Conservation (phyloP, 129 eudicot genomes). For the Smallanthus sonchifolius region DNA sequence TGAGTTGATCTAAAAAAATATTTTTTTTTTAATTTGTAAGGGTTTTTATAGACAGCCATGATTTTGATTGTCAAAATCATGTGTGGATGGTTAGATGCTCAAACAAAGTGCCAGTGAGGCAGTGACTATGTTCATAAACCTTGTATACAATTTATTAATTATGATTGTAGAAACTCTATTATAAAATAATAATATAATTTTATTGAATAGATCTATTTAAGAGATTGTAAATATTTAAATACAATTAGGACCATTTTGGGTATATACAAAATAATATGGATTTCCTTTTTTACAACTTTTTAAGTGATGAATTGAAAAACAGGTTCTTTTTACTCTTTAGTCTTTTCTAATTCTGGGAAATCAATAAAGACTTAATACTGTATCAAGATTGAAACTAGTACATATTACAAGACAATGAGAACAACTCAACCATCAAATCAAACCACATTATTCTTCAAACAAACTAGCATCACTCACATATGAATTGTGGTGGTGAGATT, state of each 20-base stretch:
- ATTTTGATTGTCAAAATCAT: no score
- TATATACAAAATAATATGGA: not conserved
- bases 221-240: not conserved
- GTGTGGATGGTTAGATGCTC: no score
- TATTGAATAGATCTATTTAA: not conserved
- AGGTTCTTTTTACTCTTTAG: not conserved
- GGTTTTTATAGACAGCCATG: no score
- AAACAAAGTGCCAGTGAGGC: no score
- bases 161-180: not conserved
- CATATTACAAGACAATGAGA: not conserved
- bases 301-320: not conserved
- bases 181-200: not conserved
- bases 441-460: conserved; percentile 9
- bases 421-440: not conserved
- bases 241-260: not conserved
- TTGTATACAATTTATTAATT: no score
- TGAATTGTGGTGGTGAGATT: not conserved
- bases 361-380: not conserved
- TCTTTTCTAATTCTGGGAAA: not conserved
- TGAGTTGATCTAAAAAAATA: no score
- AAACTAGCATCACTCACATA: not conserved
- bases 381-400: not conserved
- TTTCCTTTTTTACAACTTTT: not conserved
- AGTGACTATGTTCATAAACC: no score
- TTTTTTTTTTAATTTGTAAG: no score